Conservation (phyloP, 768 basidiomycete species). For the Candolleomyces aberdarensis region DNA sequence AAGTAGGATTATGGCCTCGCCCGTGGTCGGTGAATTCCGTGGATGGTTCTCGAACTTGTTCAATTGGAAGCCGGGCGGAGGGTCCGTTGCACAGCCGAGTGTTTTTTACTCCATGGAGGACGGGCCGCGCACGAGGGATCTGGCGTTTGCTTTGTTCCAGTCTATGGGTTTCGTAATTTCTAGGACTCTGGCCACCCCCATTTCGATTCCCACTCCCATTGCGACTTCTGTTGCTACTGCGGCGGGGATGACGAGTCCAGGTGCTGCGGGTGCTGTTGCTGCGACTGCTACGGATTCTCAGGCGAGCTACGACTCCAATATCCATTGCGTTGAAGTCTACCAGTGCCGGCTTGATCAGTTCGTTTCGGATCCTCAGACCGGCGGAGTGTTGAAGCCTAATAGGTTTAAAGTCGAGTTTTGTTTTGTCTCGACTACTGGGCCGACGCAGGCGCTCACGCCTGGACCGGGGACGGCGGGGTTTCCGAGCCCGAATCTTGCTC, state of each 20-base stretch:
- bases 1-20: constrained; percentile 48
- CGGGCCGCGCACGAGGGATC: constrained; percentile 57
- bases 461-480: too few relatives aligned
- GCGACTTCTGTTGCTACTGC: constrained; percentile 8
- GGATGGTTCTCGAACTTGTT: constrained; percentile 97
- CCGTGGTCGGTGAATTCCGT: constrained; percentile 80
- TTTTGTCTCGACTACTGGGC: constrained; percentile 12
- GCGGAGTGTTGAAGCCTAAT: constrained; percentile 63
- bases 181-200: constrained; percentile 22
- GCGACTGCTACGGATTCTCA: too few relatives aligned
- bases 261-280: too few relatives aligned
- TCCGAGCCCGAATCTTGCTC: too few relatives aligned
- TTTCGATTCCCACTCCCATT: neutral
- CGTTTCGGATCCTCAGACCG: constrained; percentile 33
- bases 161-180: constrained; percentile 58
- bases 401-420: constrained; percentile 82
- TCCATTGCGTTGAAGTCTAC: constrained; percentile 17
- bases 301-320: too few relatives aligned
- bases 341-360: constrained; percentile 55
- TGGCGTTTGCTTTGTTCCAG: constrained; percentile 62
- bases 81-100: constrained; percentile 33
- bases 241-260: too few relatives aligned
- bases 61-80: constrained; percentile 72
- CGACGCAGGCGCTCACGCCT: neutral
- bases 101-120: constrained; percentile 57